A percentile compares a stretch with the other conserved stretches of the same genome.
Conservation (phyloP, 208 protist species). For the Blastocrithidia nonstop region DNA sequence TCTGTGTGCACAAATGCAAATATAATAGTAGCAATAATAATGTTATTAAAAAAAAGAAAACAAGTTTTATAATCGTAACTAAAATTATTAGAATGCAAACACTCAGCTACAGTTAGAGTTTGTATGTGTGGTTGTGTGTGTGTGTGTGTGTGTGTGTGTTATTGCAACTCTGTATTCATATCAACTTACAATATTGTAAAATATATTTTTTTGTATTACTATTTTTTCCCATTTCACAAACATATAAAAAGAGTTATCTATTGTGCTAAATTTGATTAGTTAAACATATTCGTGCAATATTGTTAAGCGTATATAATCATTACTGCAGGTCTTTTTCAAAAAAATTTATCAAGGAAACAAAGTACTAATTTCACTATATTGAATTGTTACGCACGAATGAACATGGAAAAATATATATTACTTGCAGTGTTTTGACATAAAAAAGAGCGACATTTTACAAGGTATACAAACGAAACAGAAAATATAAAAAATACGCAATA, state of each 20-base stretch:
- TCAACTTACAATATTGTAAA: no score
- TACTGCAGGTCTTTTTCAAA: not conserved
- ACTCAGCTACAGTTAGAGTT: no score
- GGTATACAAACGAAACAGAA: not conserved
- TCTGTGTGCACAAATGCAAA: not conserved
- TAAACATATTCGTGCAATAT: not conserved
- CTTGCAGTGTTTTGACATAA: not conserved
- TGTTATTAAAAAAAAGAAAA: not conserved
- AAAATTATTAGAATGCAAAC: no score
- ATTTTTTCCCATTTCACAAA: no score
- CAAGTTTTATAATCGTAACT: slow-evolving; percentile 5
- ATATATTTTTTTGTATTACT: no score
- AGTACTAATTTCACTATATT: not conserved
- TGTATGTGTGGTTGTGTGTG: no score
- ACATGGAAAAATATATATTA: not conserved
- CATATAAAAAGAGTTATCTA: not conserved
- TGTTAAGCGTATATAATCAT: not conserved
- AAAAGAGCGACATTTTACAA: not conserved
- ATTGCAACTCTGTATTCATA: no score
- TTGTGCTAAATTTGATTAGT: not conserved
- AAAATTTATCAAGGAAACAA: slow-evolving; percentile 1
- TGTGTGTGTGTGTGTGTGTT: no score
- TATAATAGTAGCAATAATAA: not conserved
- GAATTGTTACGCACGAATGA: no score
- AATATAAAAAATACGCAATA: not conserved